Conservation (phyloP, 129 eudicot species). For the Silybum marianum region DNA sequence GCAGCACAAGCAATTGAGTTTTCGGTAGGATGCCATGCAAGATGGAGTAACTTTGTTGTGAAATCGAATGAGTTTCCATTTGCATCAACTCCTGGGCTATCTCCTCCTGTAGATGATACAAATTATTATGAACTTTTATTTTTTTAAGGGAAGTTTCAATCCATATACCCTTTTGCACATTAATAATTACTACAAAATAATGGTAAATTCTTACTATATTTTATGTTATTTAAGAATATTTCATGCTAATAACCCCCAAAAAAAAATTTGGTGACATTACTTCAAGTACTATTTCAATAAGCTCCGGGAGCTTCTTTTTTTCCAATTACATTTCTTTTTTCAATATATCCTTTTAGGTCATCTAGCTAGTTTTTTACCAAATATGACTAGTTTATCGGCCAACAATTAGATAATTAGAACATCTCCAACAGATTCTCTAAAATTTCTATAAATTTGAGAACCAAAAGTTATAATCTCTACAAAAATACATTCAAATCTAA, state of each 20-base stretch:
- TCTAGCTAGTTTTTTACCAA: background rate
- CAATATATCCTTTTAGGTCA: background rate
- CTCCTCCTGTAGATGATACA: conserved; percentile 53
- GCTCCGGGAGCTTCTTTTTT: background rate
- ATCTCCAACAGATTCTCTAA: no score
- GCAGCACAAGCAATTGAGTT: conserved; percentile 99
- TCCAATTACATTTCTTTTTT: background rate
- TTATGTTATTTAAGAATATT: no score
- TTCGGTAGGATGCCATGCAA: conserved; percentile 99
- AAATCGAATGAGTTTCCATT: conserved; percentile 93
- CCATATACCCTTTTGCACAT: background rate
- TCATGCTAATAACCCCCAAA: no score
- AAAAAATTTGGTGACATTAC: no score
- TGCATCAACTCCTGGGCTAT: conserved; percentile 78
- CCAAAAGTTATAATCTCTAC: no score
- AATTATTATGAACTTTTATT: background rate
- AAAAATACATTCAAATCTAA: no score
- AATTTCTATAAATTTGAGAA: no score
- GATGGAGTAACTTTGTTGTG: conserved; percentile 89
- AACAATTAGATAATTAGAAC: background rate
- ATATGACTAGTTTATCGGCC: background rate
- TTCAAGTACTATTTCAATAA: background rate
- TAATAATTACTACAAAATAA: background rate
- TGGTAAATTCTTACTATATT: background rate
- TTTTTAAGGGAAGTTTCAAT: background rate